Conservation (phyloP, 805 yeast species). For the Pichia heedii region DNA sequence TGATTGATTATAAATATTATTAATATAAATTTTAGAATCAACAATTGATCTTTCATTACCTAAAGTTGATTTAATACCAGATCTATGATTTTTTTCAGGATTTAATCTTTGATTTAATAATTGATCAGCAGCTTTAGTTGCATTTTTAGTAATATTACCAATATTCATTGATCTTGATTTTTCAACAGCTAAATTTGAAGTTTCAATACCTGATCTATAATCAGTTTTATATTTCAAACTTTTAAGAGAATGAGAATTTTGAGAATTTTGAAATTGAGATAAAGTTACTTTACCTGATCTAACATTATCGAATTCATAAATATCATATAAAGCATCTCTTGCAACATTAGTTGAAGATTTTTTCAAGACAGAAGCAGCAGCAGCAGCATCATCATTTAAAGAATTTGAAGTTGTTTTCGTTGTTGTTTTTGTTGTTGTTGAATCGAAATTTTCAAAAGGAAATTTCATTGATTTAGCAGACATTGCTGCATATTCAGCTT, state of each 20-base stretch:
- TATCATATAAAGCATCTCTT: constrained; percentile 30
- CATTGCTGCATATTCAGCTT: constrained; percentile 39
- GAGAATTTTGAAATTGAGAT: constrained; percentile 17
- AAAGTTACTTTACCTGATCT: constrained; percentile 31
- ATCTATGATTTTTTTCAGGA: constrained; percentile 30
- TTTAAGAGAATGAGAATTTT: constrained; percentile 11
- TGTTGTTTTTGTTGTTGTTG: no score
- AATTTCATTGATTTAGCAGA: constrained; percentile 27
- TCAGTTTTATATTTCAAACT: constrained; percentile 13
- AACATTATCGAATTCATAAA: constrained; percentile 36
- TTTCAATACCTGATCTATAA: constrained; percentile 21
- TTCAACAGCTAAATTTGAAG: constrained; percentile 22
- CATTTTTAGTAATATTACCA: constrained; percentile 20
- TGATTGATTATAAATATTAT: constrained; percentile 11
- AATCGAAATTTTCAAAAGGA: constrained; percentile 19
- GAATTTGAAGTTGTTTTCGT: constrained; percentile 3
- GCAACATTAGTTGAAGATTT: constrained; percentile 23
- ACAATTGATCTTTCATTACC: constrained; percentile 23
- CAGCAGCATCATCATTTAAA: constrained; percentile 29
- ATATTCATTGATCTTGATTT: constrained; percentile 25
- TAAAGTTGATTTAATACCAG: constrained; percentile 22
- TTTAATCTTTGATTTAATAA: constrained; percentile 37
- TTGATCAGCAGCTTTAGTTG: constrained; percentile 33
- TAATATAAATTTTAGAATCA: constrained; percentile 11
- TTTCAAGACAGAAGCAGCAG: constrained; percentile 35